Base-by-base conservation (phyloP, 306 rosid genomes). In the Rubus idaeus region DNA sequence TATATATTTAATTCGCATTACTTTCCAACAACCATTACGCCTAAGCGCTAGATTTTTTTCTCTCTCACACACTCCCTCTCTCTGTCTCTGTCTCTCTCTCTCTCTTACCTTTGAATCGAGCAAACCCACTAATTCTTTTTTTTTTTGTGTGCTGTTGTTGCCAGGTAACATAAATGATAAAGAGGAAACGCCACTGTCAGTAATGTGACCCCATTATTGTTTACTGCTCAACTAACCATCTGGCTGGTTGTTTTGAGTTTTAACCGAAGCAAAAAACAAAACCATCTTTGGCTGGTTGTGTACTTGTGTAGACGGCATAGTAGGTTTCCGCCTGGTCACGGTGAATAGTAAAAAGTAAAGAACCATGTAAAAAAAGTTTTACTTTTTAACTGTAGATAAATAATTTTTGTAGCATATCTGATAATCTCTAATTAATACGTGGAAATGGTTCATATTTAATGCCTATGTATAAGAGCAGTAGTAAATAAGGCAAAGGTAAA, bases 161-260 rank as follows among this genome's bases (percentile, higher is more conserved):
- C 42, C 45, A 62, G 68, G 68, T 62, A 62, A 62, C 35, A 62
- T 35, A 62, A 13, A 12, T 62, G 62, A 58, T 58, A 62, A 35
- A 62, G 68, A 62, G 21, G 68, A 37, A 62, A 62, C 45, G 35
- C 65, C 16, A 30, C 35, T 61, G 67, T 61, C n/a, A 37, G 40
- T 61, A 17, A 58, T 61, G 67, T n/a, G 44, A 5, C 67, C 42
- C 23, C 45, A 63, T 23, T 57, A 20, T 14, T 62, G 45, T 37
- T 16, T 62, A 37, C 68, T 63, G 45, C 68, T 63, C 68, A 14
- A 8, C 21, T 62, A 60, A 60, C 41, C 41, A 35, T 62, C 44
- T 37, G 45, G 21, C 65, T 14, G 11, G 45, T 63, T 41, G 45
- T 63, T 39, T 63, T 63, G 45, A 37, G 45, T 63, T 39, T 63